Base-by-base conservation (phyloP, 306 rosid genomes). In the Rosa rugosa region DNA sequence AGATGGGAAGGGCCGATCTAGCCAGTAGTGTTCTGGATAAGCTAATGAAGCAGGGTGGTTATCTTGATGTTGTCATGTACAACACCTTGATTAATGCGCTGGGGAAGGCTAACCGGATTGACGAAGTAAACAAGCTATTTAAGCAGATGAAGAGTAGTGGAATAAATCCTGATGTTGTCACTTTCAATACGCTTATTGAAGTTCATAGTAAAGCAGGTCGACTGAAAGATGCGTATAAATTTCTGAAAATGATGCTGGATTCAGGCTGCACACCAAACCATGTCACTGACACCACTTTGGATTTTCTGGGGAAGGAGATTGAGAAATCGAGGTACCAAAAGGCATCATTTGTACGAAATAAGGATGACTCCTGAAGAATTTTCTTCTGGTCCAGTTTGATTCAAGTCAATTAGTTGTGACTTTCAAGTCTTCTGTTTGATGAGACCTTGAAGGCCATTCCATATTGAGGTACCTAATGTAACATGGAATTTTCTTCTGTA, bases 1-100 rank as follows among this genome's bases (percentile, higher is more conserved):
- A 92, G 88, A 82, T 94, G 91, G 97, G 99, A 79, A 86, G 95
- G 86, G 98, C 99, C 4, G 97, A 95, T 86, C 90, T 92, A 60
- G 99, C 98, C 12, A 87, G 93, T 79, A 77, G 91, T 81, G 90
- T 95, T 75, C 90, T 92, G 80, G 97, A 91, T 75, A 88, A 89
- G 72, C 92, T 95, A 46, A 77, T 88, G 84, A 85, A 91, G 86
- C 88, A 85, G 70, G 99, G 99, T 41, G 99, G 99, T 65, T 92
- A 86, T 84, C 99, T 94, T 73, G 97, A 94, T 74, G 76, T 92
- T 38, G 94, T 94, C 72, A 92, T 94, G 97, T 94, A 94, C 76
- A 94, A 94, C 83, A 94, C 99, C 51, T 85, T 94, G 68, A 89
- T 94, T 25, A 91, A 91, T 86, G 97, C 90, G 11, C 83, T 94